These are phyloP conservation scores for Russula olivacea DNA, from an alignment of 768 basidiomycete genomes.

Conservation along the genomic window DNA sequence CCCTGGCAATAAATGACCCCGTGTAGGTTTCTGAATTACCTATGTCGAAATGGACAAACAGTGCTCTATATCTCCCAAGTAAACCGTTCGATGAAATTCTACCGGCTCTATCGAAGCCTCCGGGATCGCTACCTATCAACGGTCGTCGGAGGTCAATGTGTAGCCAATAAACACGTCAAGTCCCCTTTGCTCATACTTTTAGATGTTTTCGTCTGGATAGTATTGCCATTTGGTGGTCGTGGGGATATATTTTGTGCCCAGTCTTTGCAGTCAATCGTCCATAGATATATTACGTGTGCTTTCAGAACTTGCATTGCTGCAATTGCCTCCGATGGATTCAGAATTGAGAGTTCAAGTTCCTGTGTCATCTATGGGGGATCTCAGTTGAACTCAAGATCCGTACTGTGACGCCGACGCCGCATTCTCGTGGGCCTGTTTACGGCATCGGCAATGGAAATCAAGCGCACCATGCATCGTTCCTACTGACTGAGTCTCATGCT, in stretches of 20 bases:
- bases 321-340: not conserved
- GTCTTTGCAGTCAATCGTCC: not conserved
- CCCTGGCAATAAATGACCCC: not conserved
- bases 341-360: not conserved
- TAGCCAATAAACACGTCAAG: constrained; percentile 21
- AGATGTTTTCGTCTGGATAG: constrained; percentile 17
- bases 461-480: not conserved
- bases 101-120: constrained; percentile 34
- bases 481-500: constrained; percentile 11
- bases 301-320: not conserved
- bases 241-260: constrained; percentile 7
- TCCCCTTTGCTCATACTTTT: constrained; percentile 16
- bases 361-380: not conserved
- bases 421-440: not conserved
- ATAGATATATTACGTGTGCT: not conserved
- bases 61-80: not conserved
- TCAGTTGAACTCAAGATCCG: no score
- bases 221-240: not conserved
- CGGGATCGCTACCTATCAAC: constrained; percentile 22
- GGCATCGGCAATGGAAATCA: not conserved
- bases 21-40: constrained; percentile 25
- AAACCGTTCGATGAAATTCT: not conserved
- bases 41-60: not conserved
- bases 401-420: no score
- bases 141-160: constrained; percentile 33